phyloP scores from a whole-genome alignment of 225 moss, liverwort and hornwort species.

The Takakia lepidozioides region DNA sequence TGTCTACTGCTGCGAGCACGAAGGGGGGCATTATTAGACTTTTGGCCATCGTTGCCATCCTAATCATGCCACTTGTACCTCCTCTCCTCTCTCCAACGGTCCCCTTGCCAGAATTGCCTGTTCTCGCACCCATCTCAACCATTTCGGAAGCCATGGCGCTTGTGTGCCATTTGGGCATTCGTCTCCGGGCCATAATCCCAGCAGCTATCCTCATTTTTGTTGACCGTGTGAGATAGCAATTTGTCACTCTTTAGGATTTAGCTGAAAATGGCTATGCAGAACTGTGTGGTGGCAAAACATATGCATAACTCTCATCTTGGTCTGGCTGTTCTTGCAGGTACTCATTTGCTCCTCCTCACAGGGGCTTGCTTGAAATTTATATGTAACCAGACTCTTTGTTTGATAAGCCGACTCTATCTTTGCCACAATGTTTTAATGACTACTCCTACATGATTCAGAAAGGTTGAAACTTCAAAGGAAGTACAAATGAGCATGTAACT shows the following conservation, averaged over 20 bases:
- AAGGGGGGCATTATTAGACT: slow-evolving; percentile 45
- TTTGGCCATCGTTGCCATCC: slow-evolving; percentile 59
- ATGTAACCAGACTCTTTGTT: slow-evolving; percentile 52
- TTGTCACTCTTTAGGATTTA: not conserved
- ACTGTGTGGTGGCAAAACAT: not conserved
- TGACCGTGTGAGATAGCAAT: slow-evolving; percentile 40
- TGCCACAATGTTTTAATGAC: no score
- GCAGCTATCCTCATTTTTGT: slow-evolving; percentile 65
- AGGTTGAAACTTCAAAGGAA: no score
- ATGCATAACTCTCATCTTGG: slow-evolving; percentile 14
- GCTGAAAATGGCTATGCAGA: not conserved
- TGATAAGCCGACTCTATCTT: no score
- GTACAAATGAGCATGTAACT: no score
- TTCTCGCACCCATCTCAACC: slow-evolving; percentile 35
- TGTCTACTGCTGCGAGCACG: slow-evolving; percentile 40
- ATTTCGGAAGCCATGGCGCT: slow-evolving; percentile 54
- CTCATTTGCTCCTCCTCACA: not conserved
- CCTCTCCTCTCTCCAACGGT: slow-evolving; percentile 42
- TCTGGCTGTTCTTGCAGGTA: slow-evolving; percentile 12
- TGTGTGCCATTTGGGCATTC: slow-evolving; percentile 53
- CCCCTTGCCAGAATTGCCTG: slow-evolving; percentile 49
- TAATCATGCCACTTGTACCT: slow-evolving; percentile 57
- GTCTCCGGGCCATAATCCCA: slow-evolving; percentile 46
- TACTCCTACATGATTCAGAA: no score
- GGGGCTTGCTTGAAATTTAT: slow-evolving; percentile 28